phyloP scores from a whole-genome alignment of 2,329 filamentous ascomycete species.

The Exophiala calicioides region DNA sequence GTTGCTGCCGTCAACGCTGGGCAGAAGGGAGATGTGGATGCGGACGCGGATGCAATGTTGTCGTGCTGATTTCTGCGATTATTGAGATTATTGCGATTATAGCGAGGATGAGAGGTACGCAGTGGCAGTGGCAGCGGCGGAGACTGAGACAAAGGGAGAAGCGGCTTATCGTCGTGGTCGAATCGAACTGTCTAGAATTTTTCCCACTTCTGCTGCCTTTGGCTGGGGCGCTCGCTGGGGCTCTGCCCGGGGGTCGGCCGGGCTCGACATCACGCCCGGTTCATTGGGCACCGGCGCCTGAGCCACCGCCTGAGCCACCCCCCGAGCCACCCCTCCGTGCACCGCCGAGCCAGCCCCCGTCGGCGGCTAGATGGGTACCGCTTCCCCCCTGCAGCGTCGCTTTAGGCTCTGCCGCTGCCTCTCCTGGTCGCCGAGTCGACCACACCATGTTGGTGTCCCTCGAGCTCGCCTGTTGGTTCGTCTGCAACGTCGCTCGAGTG shows the following conservation, averaged over 20 bases:
- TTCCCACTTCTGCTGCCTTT: constrained; percentile 9
- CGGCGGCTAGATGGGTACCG: too few relatives aligned
- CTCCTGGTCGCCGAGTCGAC: constrained; percentile 15
- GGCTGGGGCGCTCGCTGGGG: neutral
- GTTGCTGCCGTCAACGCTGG: constrained; percentile 3
- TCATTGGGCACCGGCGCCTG: too few relatives aligned
- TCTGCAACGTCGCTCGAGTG: constrained; percentile 4
- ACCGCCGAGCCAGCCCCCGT: too few relatives aligned
- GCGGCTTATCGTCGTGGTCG: constrained; percentile 2
- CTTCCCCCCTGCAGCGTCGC: constrained; percentile 11
- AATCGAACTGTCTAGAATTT: constrained; percentile 28
- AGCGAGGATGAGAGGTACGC: neutral
- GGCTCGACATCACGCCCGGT: too few relatives aligned
- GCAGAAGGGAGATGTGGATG: constrained; percentile 1
- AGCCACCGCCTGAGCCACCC: too few relatives aligned
- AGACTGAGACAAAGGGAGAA: too few relatives aligned
- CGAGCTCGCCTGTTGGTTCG: constrained; percentile 10
- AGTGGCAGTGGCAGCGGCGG: too few relatives aligned
- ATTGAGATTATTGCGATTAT: neutral
- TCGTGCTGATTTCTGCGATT: constrained; percentile 6
- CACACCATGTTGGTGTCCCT: too few relatives aligned
- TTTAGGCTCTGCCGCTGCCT: constrained; percentile 3
- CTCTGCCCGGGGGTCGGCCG: too few relatives aligned
- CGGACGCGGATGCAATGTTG: constrained; percentile 1
- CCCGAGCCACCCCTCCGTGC: too few relatives aligned